Base-by-base conservation (phyloP, 805 yeast species). In the Suhomyces sp. region DNA sequence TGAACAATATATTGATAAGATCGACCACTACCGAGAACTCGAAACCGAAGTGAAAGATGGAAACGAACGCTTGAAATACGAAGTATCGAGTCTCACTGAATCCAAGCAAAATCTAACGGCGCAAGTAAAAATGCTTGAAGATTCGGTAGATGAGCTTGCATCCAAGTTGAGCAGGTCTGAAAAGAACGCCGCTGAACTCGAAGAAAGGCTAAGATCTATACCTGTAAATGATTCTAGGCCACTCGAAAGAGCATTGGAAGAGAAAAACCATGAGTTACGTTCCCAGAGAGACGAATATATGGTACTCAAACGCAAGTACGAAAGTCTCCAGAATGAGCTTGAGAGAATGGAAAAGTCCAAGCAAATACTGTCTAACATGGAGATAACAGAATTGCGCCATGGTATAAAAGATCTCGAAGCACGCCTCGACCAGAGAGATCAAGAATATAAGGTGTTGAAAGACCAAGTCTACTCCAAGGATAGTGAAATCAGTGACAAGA, bases 401-500 rank as follows among this genome's bases (percentile, higher is more conserved):
- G 40, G 12, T 15, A 29, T 26, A 5, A 33, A 42, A 27, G 36
- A 42, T 22, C 26, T 45, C 8, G 38, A 48, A 33, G 22, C 35
- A 42, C 19, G 46, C 23, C n/a, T 44, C 19, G 22, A 24, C n/a
- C 10, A 23, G 10, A 47, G 29, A 23, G 36, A 40, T 17, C 27
- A 41, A 22, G 41, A 48, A n/a, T 7, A 29, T 3, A 26, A 19
- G 5, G 47, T 12, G 7, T 35, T 48, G 10, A n/a, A 24, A 13
- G 35, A 24, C 31, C 38, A 45, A 33, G 19, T 49, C 6, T 38
- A 51, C n/a, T 5, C 31, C 41, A 35, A 50, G 24, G 42, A 27
- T 13, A 23, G 42, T 9, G 53, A 53, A 29, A 9, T 53, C 5
- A 48, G 46, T 15, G 50, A 49, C 6, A 38, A 44, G 24, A 49